Evolutionary conservation across 371 early-diverging fungal genomes (phyloP), one percentile per base, ranked within the genome.

Genomic region (Mortierella sp.): DNA sequence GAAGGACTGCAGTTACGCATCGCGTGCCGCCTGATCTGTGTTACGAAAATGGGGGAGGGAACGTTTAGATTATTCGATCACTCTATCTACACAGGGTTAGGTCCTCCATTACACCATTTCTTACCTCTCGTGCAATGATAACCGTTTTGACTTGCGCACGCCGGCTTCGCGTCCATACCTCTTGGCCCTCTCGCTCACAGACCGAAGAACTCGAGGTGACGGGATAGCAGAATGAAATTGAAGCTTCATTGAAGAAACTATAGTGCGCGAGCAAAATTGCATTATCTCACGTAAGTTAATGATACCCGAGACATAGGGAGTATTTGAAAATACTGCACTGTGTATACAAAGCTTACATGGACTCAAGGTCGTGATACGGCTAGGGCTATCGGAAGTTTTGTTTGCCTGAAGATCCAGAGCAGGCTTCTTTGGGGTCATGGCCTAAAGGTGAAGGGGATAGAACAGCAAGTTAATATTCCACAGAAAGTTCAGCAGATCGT

Each of bases 81-180:
- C 9, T 43, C 14, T 11, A 43, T 43, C 43, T 14, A 43, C 16
- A 43, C 43, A 43, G 1, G 10, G 2, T 43, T 16, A 43, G 16
- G 43, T 16, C 11, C 11, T 43, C 43, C 0, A 43, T 16, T 43
- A 16, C 43, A 43, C 55, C 24, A 39, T 40, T 10, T 55, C 14
- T 55, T 63, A 57, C 70, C 57, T 70, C 24, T 59, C 61, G 3
- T 39, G 52, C 2, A 52, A 62, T 1, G 69, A 61, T 20, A 61
- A 24, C 10, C 61, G 63, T 18, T 45, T 63, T 20, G 64, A 26
- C 16, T 57, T 68, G 37, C 66, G 51, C 45, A 58, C 5, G 28
- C 39, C 52, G 43, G 5, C 54, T 12, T 77, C 77, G 28, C 70
- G 65, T 12, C 78, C 78, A 57, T 77, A 72, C 65, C 72, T 68